Percentiles rank a stretch among this genome's conserved stretches.
Conservation (phyloP, 768 basidiomycete species). For the Inosperma sp. region DNA sequence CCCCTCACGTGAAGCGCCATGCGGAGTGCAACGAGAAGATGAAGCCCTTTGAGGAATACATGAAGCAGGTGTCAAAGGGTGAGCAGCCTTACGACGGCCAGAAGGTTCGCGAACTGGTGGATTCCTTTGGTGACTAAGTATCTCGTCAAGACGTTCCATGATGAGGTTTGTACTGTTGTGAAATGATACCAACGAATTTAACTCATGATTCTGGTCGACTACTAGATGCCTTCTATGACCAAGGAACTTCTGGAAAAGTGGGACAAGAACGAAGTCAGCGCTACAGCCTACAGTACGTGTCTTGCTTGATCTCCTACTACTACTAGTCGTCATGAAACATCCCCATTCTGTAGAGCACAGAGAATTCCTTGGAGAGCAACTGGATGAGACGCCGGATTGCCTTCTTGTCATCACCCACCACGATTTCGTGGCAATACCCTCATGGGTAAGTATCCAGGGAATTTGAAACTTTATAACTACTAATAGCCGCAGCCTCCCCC, state of each 20-base stretch:
- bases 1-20: slow-evolving; percentile 15
- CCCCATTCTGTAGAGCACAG: slow-evolving; percentile 5
- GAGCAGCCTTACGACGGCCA: slow-evolving; percentile 1
- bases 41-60: slow-evolving; percentile 14
- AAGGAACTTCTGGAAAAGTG: too few relatives aligned
- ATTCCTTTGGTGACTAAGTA: slow-evolving; percentile 12
- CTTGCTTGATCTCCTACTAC: too few relatives aligned
- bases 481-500: neutral
- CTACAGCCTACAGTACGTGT: too few relatives aligned
- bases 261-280: too few relatives aligned
- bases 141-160: slow-evolving; percentile 12
- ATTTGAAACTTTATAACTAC: neutral
- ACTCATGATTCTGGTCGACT: too few relatives aligned
- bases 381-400: neutral
- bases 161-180: slow-evolving; percentile 7
- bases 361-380: neutral
- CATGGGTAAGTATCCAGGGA: neutral
- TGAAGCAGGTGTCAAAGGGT: slow-evolving; percentile 10
- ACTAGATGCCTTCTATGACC: too few relatives aligned
- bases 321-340: too few relatives aligned
- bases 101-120: slow-evolving; percentile 9
- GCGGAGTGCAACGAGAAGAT: slow-evolving; percentile 12
- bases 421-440: neutral
- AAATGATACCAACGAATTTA: too few relatives aligned
- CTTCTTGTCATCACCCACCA: neutral